Conservation (phyloP, 1,139 yeast genomes). For the Sugiyamaella castrensis region DNA sequence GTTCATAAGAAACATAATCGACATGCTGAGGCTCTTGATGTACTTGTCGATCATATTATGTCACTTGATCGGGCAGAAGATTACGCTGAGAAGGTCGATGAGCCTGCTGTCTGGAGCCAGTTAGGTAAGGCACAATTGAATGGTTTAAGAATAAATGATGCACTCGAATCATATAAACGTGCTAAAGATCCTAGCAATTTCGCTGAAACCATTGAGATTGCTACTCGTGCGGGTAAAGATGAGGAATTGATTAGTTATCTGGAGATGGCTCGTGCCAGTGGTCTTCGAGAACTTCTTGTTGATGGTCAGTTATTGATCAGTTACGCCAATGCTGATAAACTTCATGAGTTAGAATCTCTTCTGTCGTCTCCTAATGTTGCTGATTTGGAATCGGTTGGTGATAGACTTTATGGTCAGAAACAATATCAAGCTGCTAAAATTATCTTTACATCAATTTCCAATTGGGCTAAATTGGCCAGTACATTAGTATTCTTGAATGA, state of each 20-base stretch:
- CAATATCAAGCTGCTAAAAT: slow-evolving; percentile 93
- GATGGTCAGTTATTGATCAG: slow-evolving; percentile 90
- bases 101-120: slow-evolving; percentile 89
- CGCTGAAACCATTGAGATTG: slow-evolving; percentile 88
- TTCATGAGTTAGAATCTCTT: slow-evolving; percentile 79
- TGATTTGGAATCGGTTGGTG: slow-evolving; percentile 88
- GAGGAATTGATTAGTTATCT: slow-evolving; percentile 87
- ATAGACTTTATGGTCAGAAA: slow-evolving; percentile 73
- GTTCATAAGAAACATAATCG: slow-evolving; percentile 84
- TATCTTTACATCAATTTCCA: slow-evolving; percentile 79
- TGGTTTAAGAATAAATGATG: slow-evolving; percentile 89
- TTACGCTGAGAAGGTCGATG: slow-evolving; percentile 86
- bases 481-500: slow-evolving; percentile 89
- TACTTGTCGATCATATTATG: slow-evolving; percentile 87
- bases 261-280: slow-evolving; percentile 87
- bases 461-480: slow-evolving; percentile 93
- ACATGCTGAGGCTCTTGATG: slow-evolving; percentile 78
- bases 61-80: slow-evolving; percentile 93
- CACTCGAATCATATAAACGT: slow-evolving; percentile 76
- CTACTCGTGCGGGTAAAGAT: slow-evolving; percentile 94
- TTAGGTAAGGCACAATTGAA: slow-evolving; percentile 95
- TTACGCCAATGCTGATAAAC: slow-evolving; percentile 74
- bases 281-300: slow-evolving; percentile 80
- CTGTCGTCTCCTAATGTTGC: slow-evolving; percentile 90
- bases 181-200: slow-evolving; percentile 91